phyloP scores from a whole-genome alignment of 2,329 filamentous ascomycete species.

The Fusarium drepaniforme region DNA sequence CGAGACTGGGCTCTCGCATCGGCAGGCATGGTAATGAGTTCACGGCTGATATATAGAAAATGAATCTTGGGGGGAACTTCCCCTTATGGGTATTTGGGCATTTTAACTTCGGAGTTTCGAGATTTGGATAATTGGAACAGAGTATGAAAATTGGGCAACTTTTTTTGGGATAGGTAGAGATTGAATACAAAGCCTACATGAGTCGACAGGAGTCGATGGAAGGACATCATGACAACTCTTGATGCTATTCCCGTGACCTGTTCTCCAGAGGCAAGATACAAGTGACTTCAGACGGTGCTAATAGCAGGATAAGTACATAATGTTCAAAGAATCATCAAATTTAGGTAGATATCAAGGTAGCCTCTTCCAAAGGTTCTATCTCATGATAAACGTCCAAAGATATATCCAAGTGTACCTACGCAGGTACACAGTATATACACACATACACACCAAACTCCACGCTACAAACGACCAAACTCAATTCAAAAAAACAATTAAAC shows the following conservation, averaged over 20 bases:
- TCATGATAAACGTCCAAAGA: not conserved
- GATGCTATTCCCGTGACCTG: not conserved
- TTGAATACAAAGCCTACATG: not conserved
- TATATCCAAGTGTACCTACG: too few species aligned
- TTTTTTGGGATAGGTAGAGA: conserved; percentile 4
- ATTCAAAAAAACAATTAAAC: conserved; percentile 36
- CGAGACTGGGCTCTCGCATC: not conserved
- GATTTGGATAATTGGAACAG: not conserved
- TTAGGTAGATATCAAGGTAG: not conserved
- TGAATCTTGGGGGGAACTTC: not conserved
- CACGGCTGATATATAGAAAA: conserved; percentile 26
- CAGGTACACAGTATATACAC: not conserved
- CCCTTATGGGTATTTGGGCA: not conserved
- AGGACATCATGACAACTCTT: not conserved
- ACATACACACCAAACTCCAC: not conserved
- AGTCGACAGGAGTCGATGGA: not conserved
- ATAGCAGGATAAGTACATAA: not conserved
- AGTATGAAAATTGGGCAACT: not conserved
- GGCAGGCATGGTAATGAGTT: conserved; percentile 25
- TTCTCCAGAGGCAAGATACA: not conserved
- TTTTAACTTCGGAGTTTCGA: conserved; percentile 19
- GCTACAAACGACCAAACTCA: not conserved
- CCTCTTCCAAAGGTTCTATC: not conserved
- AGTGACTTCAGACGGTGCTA: not conserved
- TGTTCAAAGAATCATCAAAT: not conserved